Base-by-base conservation (phyloP, 2,329 filamentous ascomycete species). In the Elsinoe ampelina region DNA sequence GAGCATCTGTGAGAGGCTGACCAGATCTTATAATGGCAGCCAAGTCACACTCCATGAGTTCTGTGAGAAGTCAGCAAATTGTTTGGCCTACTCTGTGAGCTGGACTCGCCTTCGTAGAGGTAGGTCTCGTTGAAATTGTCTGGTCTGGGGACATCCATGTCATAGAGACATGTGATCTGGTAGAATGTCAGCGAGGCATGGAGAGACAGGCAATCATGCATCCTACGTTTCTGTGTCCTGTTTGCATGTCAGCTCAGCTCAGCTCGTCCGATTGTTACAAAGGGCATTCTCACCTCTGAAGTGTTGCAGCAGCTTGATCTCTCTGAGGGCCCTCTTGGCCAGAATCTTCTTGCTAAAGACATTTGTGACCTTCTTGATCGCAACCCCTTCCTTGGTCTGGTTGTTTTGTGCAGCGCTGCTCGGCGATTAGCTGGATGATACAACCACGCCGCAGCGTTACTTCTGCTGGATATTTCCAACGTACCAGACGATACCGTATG, bases 341-440 rank as follows among this genome's bases (percentile, higher is more conserved):
- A 98, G 81, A 65, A 98, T 98, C 83, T 97, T 97, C 78, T 98
- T 98, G 81, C 90, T 96, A 75, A 98, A 98, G 67, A 98, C 92
- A 87, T 98, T 98, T 77, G 93, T 98, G 71, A 98, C 89, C 76
- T 98, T 98, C 77, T 98, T 98, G 79, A 98, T 93, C 67, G 93
- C 93, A 61, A 98, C 91, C 39, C 92, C 91, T 71, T 98, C 93
- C 67, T 84, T 86, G 32, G 87, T 95, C 72, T 90, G 84, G 70
- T 84, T 85, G 79, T 97, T 96, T 63, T 89, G 88, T 57, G 93
- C 93, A 59, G 93, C 92, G 73, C 91, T 95, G 70, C 61, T 61
- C 56, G 57, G 42, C 48, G 30, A 51, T 26, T 41, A 57, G 60
- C 34, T 30, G n/a, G 26, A 20, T 35, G 26, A 34, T 15, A 4